Evolutionary conservation across 1,284 basidiomycete genomes (phyloP), one percentile per base, ranked within the genome.

Genomic region (Puccinia polysora): DNA sequence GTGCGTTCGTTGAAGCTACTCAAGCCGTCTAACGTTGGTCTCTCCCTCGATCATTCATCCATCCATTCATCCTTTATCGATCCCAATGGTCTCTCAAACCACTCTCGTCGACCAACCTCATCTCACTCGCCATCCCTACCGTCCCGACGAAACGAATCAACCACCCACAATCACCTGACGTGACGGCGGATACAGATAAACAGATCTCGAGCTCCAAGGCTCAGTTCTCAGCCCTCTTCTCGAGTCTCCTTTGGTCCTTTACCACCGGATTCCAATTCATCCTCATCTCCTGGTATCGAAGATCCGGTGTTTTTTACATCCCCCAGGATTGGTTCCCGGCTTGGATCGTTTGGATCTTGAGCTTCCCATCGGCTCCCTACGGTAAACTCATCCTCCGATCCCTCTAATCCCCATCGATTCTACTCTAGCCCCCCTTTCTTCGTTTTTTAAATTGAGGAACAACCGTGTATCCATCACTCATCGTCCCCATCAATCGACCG

Each of bases 211-310:
- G 86, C 2, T 80, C 83, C n/a, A 87, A 86, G 77, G 82, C 86
- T 0, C 81, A 84, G 0, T 95, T 94, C 80, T 83, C 86, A 0
- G 75, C 87, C 62, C 86, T 86, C 77, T 93, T 96, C 81, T 89
- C 86, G 73, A 82, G 84, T 1, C 77, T 85, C 18, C 77, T 96
- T 23, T 96, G 90, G 90, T 76, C 89, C 32, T 78, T 88, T 53
- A 96, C 93, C 14, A 89, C 89, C 0, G 91, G 91, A 10, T 79
- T 88, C 49, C 90, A 91, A 76, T 87, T 94, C 75, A 81, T 85
- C 40, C 83, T 94, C 53, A 88, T 89, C 12, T 92, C 90, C 87
- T 94, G 88, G 88, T 93, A 90, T 80, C 85, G 91, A 76, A 87
- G 85, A 75, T 81, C 86, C 28, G 86, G 92, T n/a, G 90, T 96